These are phyloP conservation scores for Knufia fluminis DNA, from an alignment of 2,329 filamentous ascomycete species.

Conservation along the genomic window DNA sequence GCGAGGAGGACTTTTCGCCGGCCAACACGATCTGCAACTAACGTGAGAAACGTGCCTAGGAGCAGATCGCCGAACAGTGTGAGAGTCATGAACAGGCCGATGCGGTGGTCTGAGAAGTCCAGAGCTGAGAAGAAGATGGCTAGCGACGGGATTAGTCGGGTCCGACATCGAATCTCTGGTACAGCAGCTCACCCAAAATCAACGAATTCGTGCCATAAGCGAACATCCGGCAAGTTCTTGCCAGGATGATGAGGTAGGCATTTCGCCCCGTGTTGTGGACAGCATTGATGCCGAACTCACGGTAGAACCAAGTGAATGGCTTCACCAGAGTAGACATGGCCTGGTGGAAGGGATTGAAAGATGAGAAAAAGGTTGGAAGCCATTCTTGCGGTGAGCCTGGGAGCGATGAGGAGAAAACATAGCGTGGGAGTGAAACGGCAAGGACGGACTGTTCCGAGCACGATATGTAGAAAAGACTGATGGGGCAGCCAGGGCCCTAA, in stretches of 20 bases:
- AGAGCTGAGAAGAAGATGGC: constrained; percentile 48
- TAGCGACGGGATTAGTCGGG: constrained; percentile 35
- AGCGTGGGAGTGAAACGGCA: too few relatives aligned
- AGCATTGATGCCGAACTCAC: constrained; percentile 22
- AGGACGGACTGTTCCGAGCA: too few relatives aligned
- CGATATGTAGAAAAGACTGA: too few relatives aligned
- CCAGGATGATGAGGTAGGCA: constrained; percentile 23
- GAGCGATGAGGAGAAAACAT: too few relatives aligned
- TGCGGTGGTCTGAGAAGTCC: constrained; percentile 41
- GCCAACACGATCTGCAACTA: constrained; percentile 51
- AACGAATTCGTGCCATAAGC: constrained; percentile 24
- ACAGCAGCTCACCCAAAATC: constrained; percentile 18
- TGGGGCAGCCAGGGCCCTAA: too few relatives aligned
- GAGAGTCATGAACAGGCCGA: constrained; percentile 58
- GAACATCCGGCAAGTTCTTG: constrained; percentile 23
- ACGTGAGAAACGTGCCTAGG: constrained; percentile 50
- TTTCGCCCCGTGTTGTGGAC: constrained; percentile 22
- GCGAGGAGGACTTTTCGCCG: constrained; percentile 45
- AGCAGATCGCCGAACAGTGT: constrained; percentile 52
- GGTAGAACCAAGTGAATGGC: constrained; percentile 22
- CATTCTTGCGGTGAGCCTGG: too few relatives aligned
- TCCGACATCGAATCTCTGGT: constrained; percentile 26
- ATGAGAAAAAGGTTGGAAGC: too few relatives aligned
- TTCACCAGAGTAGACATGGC: constrained; percentile 12
- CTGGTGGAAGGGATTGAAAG: not conserved